Evolutionary conservation across 1,139 yeast genomes (phyloP), one percentile per base, ranked within the genome.

Genomic region (Geotrichum candidum): DNA sequence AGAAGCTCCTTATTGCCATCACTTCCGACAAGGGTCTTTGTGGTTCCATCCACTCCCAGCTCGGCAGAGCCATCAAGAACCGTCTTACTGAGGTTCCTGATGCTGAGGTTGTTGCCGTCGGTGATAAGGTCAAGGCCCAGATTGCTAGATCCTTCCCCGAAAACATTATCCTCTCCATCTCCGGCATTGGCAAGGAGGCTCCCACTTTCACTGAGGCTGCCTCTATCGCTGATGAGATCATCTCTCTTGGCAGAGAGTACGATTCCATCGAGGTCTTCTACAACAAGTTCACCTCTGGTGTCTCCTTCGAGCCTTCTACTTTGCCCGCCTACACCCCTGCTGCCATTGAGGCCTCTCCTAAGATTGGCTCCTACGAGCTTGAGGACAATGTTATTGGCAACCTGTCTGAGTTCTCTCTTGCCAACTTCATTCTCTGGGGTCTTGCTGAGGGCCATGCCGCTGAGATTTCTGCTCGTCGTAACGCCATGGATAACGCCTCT

Each of bases 401-500:
- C 73, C 77, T 90, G 70, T 77, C 96, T 68, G 96, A 92, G 80
- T 90, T 89, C 80, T 83, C 96, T 57, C 83, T 94, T 71, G 94
- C 98, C 69, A 92, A 90, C 84, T 85, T 90, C 73, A 83, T 94
- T 73, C 85, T 88, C 78, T 80, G 95, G 75, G 97, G 97, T 68
- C 84, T 92, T 84, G 94, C 97, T 69, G 97, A 94, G 78, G 98
- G 97, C 78, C 92, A 94, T 78, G 98, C 99, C 68, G 90, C 98
- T 64, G 99, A 94, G 83, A 84, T 92, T 72, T 88, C 96, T 69
- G 97, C 99, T 66, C 91, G 99, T 86, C 92, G 99, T 87, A 92
- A 91, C 78, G 99, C 99, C 73, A 94, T 94, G 99, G 99, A 94
- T 80, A 94, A 92, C 76, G 99, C 99, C 68, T 91, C 98, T 72